Percentiles rank a stretch among this genome's conserved stretches.
phyloP scores from a whole-genome alignment of 805 yeast genomes.

The Soucietia sequanensis region DNA sequence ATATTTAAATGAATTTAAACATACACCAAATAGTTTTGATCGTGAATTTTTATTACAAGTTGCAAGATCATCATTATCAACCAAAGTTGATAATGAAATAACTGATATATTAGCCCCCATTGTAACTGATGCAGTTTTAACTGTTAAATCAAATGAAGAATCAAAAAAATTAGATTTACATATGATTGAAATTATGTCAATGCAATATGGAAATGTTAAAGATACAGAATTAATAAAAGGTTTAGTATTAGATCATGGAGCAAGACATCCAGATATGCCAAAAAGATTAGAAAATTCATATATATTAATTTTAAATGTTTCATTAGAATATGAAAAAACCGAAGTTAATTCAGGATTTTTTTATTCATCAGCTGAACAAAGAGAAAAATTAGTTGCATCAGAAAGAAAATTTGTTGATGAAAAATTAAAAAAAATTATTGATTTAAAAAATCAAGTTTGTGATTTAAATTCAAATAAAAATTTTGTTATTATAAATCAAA shows the following conservation, averaged over 20 bases:
- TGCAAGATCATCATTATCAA: constrained; percentile 83
- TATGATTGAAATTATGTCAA: constrained; percentile 97
- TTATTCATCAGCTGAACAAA: constrained; percentile 92
- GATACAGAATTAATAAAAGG: constrained; percentile 86
- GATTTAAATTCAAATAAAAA: constrained; percentile 68
- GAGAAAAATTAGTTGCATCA: constrained; percentile 89
- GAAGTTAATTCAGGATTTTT: constrained; percentile 96
- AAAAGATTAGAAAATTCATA: constrained; percentile 77
- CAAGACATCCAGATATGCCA: constrained; percentile 99
- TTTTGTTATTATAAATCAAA: constrained; percentile 94
- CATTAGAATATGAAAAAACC: constrained; percentile 94
- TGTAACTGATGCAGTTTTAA: constrained; percentile 92
- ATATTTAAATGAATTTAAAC: constrained; percentile 67
- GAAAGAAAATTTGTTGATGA: constrained; percentile 95
- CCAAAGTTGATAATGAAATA: constrained; percentile 78
- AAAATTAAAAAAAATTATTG: constrained; percentile 86
- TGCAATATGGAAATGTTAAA: constrained; percentile 88
- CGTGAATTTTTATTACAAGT: constrained; percentile 89
- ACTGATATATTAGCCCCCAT: constrained; percentile 85
- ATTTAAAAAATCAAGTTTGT: constrained; percentile 89
- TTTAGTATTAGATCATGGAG: constrained; percentile 95
- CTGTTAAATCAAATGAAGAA: constrained; percentile 54
- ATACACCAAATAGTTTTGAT: constrained; percentile 53
- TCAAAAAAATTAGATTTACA: constrained; percentile 74
- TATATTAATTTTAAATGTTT: constrained; percentile 86